A percentile compares a stretch with the other conserved stretches of the same genome.
Evolutionary conservation across 768 basidiomycete genomes (phyloP).

Genomic region (Boletus rubescentipes): DNA sequence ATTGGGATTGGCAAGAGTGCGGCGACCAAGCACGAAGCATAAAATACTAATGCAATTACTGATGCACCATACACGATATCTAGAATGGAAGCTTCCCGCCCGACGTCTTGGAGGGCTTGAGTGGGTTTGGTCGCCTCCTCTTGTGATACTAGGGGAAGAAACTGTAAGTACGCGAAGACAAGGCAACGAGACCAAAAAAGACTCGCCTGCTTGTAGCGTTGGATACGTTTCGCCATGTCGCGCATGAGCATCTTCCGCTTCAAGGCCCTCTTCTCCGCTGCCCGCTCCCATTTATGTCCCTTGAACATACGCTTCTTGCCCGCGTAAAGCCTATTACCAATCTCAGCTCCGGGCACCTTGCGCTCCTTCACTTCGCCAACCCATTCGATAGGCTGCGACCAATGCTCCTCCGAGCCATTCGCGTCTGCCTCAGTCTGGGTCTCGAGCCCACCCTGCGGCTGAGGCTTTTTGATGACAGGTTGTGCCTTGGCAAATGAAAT

Average conservation of each 20-base stretch:
- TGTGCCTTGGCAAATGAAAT: slow-evolving; percentile 19
- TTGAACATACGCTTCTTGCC: slow-evolving; percentile 88
- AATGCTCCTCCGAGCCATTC: slow-evolving; percentile 2
- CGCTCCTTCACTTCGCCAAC: slow-evolving; percentile 40
- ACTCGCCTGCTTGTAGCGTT: slow-evolving; percentile 64
- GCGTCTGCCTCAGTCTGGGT: not conserved
- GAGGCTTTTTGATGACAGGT: slow-evolving; percentile 6
- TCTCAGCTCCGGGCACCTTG: slow-evolving; percentile 47
- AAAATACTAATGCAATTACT: not conserved
- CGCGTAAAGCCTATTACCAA: slow-evolving; percentile 67
- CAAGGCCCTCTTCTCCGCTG: slow-evolving; percentile 44
- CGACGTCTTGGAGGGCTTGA: slow-evolving; percentile 53
- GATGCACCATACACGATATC: slow-evolving; percentile 14
- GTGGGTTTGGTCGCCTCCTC: slow-evolving; percentile 52
- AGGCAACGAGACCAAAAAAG: not conserved
- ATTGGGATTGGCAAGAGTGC: not conserved
- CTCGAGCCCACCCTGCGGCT: not conserved
- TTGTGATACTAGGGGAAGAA: slow-evolving; percentile 25
- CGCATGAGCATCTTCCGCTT: slow-evolving; percentile 59
- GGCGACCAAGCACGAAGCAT: not conserved
- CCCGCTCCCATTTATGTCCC: slow-evolving; percentile 85
- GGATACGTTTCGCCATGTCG: slow-evolving; percentile 67
- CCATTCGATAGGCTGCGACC: slow-evolving; percentile 39
- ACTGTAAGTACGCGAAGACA: slow-evolving; percentile 1
- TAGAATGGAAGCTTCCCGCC: slow-evolving; percentile 59